Evolutionary conservation across 805 yeast genomes (phyloP), one percentile per base, ranked within the genome.

Genomic region (Starmerella sirachaensis): DNA sequence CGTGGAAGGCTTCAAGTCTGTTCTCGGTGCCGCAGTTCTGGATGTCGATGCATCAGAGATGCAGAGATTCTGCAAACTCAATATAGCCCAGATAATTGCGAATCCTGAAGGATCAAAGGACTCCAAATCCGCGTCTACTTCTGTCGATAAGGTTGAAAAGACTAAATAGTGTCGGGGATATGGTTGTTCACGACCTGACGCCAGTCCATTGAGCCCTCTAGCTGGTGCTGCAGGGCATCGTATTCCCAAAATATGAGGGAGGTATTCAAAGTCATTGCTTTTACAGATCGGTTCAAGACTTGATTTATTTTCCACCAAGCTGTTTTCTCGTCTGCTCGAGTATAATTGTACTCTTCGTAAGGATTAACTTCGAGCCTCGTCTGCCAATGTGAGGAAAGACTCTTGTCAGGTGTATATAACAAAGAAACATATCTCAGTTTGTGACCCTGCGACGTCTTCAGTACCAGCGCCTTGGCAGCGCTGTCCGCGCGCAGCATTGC

Each of bases 1-100:
- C 36, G 79, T 91, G 3, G 94, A 84, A 56, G 81, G 95, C 54
- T 88, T 78, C 61, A 88, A 86, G 62, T 79, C 74, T 45, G 80
- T 81, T 44, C 69, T 91, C 23, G 98, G 98, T 6, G 75, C 83
- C 72, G 68, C 91, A 47, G 88, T 85, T 5, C 84, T 83, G 2
- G 69, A 72, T 38, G 20, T 31, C 2, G 36, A 35, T 13, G 48
- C 49, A 5, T 33, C 18, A n/a, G 70, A 72, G 39, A 83, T 72
- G 51, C 74, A 70, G 17, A 60, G 65, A 46, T 67, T 70, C 42
- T 75, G 72, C 50, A 76, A 76, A 53, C 84, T 70, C 59, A 91
- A 91, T 54, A 59, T 91, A 29, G 88, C 83, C 53, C 93, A 80
- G 60, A 77, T 88, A 20, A 40, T 26, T n/a, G 34, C 33, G n/a